Evolutionary conservation across 73 alveolate genomes (phyloP).

Genomic region (Symbiodinium natans): DNA sequence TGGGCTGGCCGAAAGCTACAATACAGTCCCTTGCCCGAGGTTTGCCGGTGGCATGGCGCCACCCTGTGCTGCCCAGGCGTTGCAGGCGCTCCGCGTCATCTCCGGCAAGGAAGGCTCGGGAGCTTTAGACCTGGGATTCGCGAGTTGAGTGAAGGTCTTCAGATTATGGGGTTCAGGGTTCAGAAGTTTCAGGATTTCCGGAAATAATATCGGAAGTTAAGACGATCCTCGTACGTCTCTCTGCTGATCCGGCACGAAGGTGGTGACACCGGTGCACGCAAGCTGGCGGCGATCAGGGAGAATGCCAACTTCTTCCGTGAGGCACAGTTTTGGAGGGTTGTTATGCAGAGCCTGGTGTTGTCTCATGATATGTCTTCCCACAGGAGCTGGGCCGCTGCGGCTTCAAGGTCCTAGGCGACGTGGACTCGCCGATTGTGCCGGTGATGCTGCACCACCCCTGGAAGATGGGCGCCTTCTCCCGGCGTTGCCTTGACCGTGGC

Average conservation of each 20-base stretch:
- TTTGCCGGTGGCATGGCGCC: conserved; percentile 92
- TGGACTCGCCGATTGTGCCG: conserved; percentile 83
- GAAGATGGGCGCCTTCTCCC: conserved; percentile 73
- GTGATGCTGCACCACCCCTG: conserved; percentile 92
- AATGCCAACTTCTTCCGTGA: conserved; percentile 84
- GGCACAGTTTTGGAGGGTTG: not conserved
- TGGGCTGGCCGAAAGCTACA: too few relatives aligned
- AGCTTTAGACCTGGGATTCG: too few relatives aligned
- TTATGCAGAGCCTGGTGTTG: not conserved
- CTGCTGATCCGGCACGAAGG: not conserved
- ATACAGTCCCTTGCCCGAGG: not conserved
- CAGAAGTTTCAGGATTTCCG: too few relatives aligned
- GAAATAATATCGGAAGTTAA: too few relatives aligned
- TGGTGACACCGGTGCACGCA: conserved; percentile 74
- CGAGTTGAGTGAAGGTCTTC: too few relatives aligned
- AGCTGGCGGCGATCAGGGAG: conserved; percentile 72
- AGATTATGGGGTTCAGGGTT: too few relatives aligned
- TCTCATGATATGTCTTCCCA: not conserved
- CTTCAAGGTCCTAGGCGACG: conserved; percentile 88
- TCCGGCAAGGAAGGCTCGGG: conserved; percentile 64
- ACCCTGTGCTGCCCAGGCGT: conserved; percentile 92
- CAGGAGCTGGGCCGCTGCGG: conserved; percentile 67
- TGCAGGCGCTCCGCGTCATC: conserved; percentile 85
- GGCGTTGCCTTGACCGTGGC: conserved; percentile 85
- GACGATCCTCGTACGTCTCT: too few relatives aligned